A percentile compares a stretch with the other conserved stretches of the same genome.
phyloP scores from a whole-genome alignment of 139 green algal genomes.

The Edaphochlamys debaryana region DNA sequence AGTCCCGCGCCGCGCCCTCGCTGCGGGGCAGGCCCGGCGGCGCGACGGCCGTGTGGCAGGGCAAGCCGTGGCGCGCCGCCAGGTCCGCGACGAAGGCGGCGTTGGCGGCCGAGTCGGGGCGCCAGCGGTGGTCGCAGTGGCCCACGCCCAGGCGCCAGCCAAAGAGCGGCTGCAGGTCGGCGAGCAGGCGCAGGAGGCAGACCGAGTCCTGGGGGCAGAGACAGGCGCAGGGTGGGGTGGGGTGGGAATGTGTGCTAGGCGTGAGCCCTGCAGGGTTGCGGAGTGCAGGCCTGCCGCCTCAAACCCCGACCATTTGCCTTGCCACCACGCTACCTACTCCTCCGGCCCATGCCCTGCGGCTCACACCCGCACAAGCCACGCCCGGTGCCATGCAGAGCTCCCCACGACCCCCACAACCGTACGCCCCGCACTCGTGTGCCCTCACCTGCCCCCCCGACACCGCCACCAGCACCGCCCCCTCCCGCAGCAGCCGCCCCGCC shows the following conservation, averaged over 20 bases:
- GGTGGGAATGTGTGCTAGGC: no score
- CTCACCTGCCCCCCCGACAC: constrained; percentile 50
- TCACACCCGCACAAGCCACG: no score
- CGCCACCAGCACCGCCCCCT: constrained; percentile 35
- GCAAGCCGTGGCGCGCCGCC: neutral
- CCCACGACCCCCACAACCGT: no score
- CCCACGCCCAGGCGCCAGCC: constrained; percentile 46
- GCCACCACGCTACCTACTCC: no score
- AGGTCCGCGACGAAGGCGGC: constrained; percentile 40
- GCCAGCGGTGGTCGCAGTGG: constrained; percentile 60
- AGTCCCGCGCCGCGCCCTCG: constrained; percentile 33
- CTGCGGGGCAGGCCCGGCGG: neutral
- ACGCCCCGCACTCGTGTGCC: no score
- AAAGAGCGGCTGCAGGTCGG: constrained; percentile 39
- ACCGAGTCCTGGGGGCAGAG: constrained; percentile 57
- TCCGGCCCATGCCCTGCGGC: no score
- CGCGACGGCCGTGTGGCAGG: neutral
- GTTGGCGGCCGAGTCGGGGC: constrained; percentile 47
- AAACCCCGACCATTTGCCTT: no score
- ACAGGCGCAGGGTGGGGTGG: neutral
- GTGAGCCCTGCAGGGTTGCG: no score
- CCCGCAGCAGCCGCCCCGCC: constrained; percentile 5
- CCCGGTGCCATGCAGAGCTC: no score
- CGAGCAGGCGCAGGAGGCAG: constrained; percentile 45
- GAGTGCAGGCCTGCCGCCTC: no score